phyloP scores from a whole-genome alignment of 2,329 filamentous ascomycete species.

The Didymosphaeria variabile region DNA sequence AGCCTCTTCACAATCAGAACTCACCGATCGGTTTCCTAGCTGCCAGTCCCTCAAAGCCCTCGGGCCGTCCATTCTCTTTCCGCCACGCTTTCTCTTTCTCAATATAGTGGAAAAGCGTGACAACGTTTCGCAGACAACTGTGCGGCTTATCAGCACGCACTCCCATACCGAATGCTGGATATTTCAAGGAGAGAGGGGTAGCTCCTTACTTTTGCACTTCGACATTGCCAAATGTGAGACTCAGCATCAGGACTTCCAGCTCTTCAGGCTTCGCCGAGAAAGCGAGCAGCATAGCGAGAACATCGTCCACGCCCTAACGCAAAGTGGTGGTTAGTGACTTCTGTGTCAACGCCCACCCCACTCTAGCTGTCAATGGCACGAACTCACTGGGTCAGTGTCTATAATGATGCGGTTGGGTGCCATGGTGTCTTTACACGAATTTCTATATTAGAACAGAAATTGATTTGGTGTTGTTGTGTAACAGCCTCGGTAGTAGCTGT shows the following conservation, averaged over 20 bases:
- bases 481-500: neutral
- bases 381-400: slow-evolving; percentile 86
- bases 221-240: slow-evolving; percentile 93
- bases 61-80: slow-evolving; percentile 69
- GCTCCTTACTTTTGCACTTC: slow-evolving; percentile 75
- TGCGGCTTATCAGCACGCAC: slow-evolving; percentile 3
- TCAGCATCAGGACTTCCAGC: slow-evolving; percentile 84
- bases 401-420: slow-evolving; percentile 77
- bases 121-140: slow-evolving; percentile 86
- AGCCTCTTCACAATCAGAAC: neutral
- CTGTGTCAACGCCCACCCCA: neutral
- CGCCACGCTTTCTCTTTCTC: slow-evolving; percentile 91
- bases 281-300: slow-evolving; percentile 86
- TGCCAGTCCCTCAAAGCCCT: slow-evolving; percentile 77
- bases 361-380: neutral
- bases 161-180: neutral
- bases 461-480: slow-evolving; percentile 6
- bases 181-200: slow-evolving; percentile 5
- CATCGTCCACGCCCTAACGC: slow-evolving; percentile 84
- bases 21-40: slow-evolving; percentile 73
- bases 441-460: neutral
- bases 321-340: neutral
- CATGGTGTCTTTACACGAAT: slow-evolving; percentile 43
- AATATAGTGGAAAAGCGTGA: slow-evolving; percentile 90
- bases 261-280: slow-evolving; percentile 84